Percentiles rank a stretch among this genome's conserved stretches.
Evolutionary conservation across 164 flowering plant genomes (phyloP).

Genomic region (Magnolia officinalis): DNA sequence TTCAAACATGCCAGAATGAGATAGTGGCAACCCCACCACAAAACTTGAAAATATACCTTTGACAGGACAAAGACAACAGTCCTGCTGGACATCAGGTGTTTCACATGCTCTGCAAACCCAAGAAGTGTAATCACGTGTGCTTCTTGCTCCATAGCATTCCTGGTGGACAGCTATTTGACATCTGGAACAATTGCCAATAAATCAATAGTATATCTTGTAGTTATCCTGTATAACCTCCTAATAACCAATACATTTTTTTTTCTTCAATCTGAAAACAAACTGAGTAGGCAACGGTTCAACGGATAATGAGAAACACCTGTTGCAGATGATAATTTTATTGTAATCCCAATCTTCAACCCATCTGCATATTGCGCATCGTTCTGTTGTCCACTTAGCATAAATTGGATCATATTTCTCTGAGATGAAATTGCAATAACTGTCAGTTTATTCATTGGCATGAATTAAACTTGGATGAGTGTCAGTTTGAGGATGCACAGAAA

Average conservation of each 20-base stretch:
- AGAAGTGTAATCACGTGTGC: conserved; percentile 74
- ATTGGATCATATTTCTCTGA: conserved; percentile 93
- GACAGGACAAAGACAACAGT: conserved; percentile 97
- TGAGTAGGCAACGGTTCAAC: background rate
- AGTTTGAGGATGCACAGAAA: background rate
- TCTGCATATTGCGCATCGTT: conserved; percentile 95
- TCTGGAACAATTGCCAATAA: conserved; percentile 30
- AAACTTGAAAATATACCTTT: conserved; percentile 58
- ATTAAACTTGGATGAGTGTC: background rate
- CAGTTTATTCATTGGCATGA: background rate
- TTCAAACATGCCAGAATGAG: background rate
- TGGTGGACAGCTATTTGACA: conserved; percentile 99
- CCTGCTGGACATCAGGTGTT: conserved; percentile 73
- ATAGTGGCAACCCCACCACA: background rate
- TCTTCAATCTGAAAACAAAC: background rate
- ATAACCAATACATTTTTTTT: background rate
- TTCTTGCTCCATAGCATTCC: conserved; percentile 95
- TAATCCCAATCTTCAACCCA: conserved; percentile 99
- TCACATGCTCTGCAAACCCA: conserved; percentile 99
- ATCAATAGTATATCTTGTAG: background rate
- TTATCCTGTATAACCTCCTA: background rate
- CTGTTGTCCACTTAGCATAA: conserved; percentile 92
- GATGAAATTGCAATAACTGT: background rate
- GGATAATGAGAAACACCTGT: conserved; percentile 43
- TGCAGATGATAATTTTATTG: conserved; percentile 96